These are phyloP conservation scores for Canavalia gladiata DNA, from an alignment of 306 rosid genomes.

Conservation along the genomic window DNA sequence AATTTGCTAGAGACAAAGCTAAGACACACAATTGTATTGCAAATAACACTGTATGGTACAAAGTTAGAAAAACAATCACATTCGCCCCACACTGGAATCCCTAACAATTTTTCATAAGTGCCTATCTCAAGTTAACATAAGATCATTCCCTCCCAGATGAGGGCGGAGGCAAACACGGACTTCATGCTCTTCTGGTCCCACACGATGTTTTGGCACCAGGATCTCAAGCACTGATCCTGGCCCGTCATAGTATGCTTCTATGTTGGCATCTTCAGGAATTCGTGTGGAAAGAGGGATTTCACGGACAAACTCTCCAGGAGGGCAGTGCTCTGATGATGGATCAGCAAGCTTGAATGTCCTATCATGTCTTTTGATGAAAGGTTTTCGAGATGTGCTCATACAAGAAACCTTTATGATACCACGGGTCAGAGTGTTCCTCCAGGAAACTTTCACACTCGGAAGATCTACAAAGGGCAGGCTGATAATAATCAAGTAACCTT, in stretches of 20 bases:
- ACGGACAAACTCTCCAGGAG: conserved; percentile 90
- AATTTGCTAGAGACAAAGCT: conserved; percentile 40
- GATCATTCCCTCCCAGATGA: conserved; percentile 84
- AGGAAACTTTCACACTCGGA: conserved; percentile 85
- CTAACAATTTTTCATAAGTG: conserved; percentile 48
- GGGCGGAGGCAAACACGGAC: conserved; percentile 96
- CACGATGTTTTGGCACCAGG: conserved; percentile 87
- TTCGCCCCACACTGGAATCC: conserved; percentile 51
- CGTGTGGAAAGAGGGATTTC: conserved; percentile 85
- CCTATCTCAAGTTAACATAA: conserved; percentile 73
- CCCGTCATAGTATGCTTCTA: conserved; percentile 92
- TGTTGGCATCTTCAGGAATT: conserved; percentile 92
- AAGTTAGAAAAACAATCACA: conserved; percentile 51
- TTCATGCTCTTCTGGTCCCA: conserved; percentile 91
- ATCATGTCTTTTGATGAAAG: conserved; percentile 79
- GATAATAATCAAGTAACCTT: conserved; percentile 81
- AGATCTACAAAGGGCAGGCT: conserved; percentile 92
- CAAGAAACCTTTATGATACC: conserved; percentile 95
- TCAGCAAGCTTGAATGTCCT: conserved; percentile 89
- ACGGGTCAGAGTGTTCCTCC: conserved; percentile 87
- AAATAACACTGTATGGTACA: conserved; percentile 50
- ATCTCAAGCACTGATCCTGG: conserved; percentile 94
- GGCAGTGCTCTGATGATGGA: conserved; percentile 88
- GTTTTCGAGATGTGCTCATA: conserved; percentile 81
- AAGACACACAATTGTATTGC: conserved; percentile 39